Evolutionary conservation across 257 asterid species (phyloP).

Genomic region (Pogostemon cablin): DNA sequence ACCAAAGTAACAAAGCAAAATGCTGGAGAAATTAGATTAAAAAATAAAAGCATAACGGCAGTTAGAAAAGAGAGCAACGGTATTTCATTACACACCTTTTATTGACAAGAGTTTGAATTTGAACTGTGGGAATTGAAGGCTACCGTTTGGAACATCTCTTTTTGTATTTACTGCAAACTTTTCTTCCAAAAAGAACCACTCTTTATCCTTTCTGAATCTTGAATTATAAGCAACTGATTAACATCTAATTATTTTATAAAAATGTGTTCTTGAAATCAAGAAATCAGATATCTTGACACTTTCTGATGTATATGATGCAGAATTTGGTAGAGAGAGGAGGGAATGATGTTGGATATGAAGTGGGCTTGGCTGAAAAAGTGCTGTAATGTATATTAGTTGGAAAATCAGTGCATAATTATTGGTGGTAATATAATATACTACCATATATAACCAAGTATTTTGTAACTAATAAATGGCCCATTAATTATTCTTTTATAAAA

Average conservation of each 20-base stretch:
- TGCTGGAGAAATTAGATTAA: neutral
- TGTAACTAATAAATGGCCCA: neutral
- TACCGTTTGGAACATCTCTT: conserved; percentile 55
- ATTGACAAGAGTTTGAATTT: conserved; percentile 56
- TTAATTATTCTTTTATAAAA: neutral
- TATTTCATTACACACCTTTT: conserved; percentile 47
- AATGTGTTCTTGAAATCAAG: neutral
- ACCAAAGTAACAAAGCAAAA: conserved; percentile 37
- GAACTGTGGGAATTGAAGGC: conserved; percentile 49
- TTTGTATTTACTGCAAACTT: conserved; percentile 27
- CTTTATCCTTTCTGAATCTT: conserved; percentile 35
- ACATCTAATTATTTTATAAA: neutral
- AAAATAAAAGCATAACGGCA: conserved; percentile 38
- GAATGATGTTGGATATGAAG: conserved; percentile 13
- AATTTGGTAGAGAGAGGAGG: conserved; percentile 6
- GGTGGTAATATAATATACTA: conserved; percentile 23
- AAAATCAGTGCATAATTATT: conserved; percentile 20
- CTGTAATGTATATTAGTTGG: conserved; percentile 35
- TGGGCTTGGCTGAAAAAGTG: conserved; percentile 35
- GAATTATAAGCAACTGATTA: conserved; percentile 34
- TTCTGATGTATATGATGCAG: conserved; percentile 2
- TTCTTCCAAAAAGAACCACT: conserved; percentile 33
- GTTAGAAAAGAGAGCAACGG: conserved; percentile 58
- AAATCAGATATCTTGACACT: conserved; percentile 25
- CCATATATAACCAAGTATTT: conserved; percentile 6